Base-by-base conservation (phyloP, 805 yeast genomes). In the Monosporozyma siamensis region DNA sequence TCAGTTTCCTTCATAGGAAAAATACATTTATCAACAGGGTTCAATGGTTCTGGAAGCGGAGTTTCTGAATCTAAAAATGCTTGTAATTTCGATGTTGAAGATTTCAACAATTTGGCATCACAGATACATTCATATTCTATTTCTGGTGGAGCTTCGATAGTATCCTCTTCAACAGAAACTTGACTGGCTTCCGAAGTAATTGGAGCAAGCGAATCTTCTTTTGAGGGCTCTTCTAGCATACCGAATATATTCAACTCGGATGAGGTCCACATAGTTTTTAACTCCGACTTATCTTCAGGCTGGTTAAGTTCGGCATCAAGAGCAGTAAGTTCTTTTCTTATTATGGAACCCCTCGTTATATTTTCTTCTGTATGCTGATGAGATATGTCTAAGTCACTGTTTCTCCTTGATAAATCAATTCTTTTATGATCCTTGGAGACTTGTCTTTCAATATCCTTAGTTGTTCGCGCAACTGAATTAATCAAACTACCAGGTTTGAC, bases 1-100 rank as follows among this genome's bases (percentile, higher is more conserved):
- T 74, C 75, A 1, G 67, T 42, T 47, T 61, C 55, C 25, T 62
- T 59, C 65, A 76, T 52, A 2, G 82, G 82, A 48, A 75, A 77
- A 4, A 73, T 69, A 46, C 66, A 65, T 14, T 62, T 63, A 5
- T 56, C 56, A 10, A 61, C 46, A 6, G 49, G 45, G 2, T 36
- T 38, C 10, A 51, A 31, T 3, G 64, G 64, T 29, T 42, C 43
- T 3, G 44, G 45, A 23, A 51, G 45, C 10, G 48, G 45, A 4
- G 8, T 20, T 6, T 32, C 14, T 32, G n/a, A 18, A 46, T 23
- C 12, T 39, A 41, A 6, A n/a, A 8, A 6, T 10, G 32, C 24
- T 11, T 37, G 34, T 39, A n/a, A 54, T 29, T 55, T 47, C 5
- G 35, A 18, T 17, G 7, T 18, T 18, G 35, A 20, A 11, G 55